phyloP scores from a whole-genome alignment of 2,329 filamentous ascomycete genomes.

The Trichophyton simii region DNA sequence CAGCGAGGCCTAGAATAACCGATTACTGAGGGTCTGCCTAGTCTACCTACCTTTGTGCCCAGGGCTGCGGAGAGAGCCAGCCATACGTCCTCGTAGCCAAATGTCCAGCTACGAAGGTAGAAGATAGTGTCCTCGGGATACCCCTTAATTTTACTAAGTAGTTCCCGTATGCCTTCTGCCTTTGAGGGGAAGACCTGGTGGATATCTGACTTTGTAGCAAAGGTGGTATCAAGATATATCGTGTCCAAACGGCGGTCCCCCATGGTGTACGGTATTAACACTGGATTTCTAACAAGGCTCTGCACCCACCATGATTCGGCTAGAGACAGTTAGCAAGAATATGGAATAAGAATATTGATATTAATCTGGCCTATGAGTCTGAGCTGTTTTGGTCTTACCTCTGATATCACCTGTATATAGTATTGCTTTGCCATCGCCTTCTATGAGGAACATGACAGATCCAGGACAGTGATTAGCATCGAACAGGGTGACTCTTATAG shows the following conservation, averaged over 20 bases:
- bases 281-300: conserved; percentile 55
- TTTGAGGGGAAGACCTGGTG: conserved; percentile 49
- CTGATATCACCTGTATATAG: conserved; percentile 85
- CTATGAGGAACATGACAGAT: conserved; percentile 84
- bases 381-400: conserved; percentile 24
- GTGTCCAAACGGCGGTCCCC: conserved; percentile 59
- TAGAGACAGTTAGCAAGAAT: conserved; percentile 12
- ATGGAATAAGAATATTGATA: not conserved
- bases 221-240: conserved; percentile 83
- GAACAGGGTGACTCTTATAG: conserved; percentile 70
- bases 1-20: not conserved
- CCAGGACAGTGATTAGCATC: conserved; percentile 89
- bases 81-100: conserved; percentile 90
- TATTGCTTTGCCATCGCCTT: conserved; percentile 57
- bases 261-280: conserved; percentile 59
- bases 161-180: conserved; percentile 60
- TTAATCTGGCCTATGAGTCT: no score
- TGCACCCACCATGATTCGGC: conserved; percentile 78
- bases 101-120: conserved; percentile 81
- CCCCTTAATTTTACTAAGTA: conserved; percentile 52
- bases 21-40: conserved; percentile 20
- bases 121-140: conserved; percentile 68
- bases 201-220: conserved; percentile 42
- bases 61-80: conserved; percentile 61
- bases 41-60: conserved; percentile 42